Conservation (phyloP, 2,329 filamentous ascomycete genomes). For the Bipolaris cookei region DNA sequence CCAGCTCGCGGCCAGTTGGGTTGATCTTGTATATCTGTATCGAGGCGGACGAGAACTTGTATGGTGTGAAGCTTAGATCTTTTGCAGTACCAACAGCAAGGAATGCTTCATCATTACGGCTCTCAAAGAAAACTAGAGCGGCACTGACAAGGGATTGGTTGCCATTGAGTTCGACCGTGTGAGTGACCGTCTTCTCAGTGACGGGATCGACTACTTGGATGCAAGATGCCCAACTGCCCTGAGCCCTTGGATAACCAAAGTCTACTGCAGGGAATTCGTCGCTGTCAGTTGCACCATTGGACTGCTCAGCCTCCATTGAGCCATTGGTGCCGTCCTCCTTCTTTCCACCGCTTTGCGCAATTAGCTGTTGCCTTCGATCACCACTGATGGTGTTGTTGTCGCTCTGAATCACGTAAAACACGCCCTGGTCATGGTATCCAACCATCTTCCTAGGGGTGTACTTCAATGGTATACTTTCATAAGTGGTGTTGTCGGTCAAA, state of each 20-base stretch:
- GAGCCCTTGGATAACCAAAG: conserved; percentile 85
- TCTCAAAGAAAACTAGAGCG: conserved; percentile 82
- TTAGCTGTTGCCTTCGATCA: conserved; percentile 74
- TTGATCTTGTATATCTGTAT: conserved; percentile 92
- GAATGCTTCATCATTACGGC: conserved; percentile 82
- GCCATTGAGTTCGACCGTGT: conserved; percentile 80
- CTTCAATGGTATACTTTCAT: conserved; percentile 82
- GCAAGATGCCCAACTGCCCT: conserved; percentile 92
- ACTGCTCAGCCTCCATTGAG: conserved; percentile 26
- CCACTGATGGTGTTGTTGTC: conserved; percentile 90
- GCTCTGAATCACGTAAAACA: conserved; percentile 93
- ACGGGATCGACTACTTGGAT: conserved; percentile 90
- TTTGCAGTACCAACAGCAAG: conserved; percentile 94
- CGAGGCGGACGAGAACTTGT: conserved; percentile 73
- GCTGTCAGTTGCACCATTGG: conserved; percentile 27
- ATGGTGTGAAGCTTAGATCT: conserved; percentile 81
- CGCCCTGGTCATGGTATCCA: conserved; percentile 82
- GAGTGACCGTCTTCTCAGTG: conserved; percentile 70
- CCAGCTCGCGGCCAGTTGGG: conserved; percentile 83
- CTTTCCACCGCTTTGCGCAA: conserved; percentile 66
- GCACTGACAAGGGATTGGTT: conserved; percentile 93
- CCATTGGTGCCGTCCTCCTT: conserved; percentile 50
- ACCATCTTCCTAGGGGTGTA: conserved; percentile 91
- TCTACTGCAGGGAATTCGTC: conserved; percentile 75
- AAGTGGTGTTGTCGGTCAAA: conserved; percentile 81